Evolutionary conservation across 495 filamentous ascomycete genomes (phyloP).

Genomic region (Talaromyces borbonicus): DNA sequence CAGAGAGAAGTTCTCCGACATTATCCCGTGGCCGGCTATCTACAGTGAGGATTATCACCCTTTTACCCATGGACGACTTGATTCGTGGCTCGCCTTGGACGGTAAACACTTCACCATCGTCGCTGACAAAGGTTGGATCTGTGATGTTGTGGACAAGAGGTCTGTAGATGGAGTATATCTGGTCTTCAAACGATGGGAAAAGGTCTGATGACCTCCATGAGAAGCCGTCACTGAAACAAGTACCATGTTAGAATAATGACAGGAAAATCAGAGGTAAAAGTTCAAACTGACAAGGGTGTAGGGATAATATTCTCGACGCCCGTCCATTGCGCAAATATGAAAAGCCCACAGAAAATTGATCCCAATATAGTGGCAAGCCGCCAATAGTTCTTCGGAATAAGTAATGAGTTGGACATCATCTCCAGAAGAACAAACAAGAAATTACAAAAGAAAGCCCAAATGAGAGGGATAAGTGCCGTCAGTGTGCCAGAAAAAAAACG

Average conservation of each 20-base stretch:
- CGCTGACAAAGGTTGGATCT: background rate
- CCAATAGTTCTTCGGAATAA: background rate
- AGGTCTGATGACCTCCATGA: background rate
- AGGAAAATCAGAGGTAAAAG: background rate
- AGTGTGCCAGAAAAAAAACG: too few relatives aligned
- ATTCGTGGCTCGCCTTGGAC: background rate
- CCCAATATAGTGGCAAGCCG: slow-evolving; percentile 2
- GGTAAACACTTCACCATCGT: slow-evolving; percentile 1
- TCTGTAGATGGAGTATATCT: background rate
- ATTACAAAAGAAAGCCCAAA: too few relatives aligned
- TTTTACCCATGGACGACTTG: slow-evolving; percentile 17
- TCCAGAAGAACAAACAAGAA: too few relatives aligned
- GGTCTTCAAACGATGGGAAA: background rate
- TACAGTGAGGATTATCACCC: slow-evolving; percentile 29
- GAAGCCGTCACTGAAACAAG: background rate
- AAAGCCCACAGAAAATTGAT: background rate
- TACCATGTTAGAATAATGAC: background rate
- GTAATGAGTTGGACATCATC: background rate
- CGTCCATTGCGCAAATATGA: background rate
- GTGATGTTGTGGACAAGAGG: slow-evolving; percentile 4
- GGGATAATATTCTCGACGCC: background rate
- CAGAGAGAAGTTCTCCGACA: slow-evolving; percentile 17
- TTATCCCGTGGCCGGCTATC: slow-evolving; percentile 24
- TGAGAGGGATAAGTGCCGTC: too few relatives aligned
- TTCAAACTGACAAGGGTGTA: background rate